Base-by-base conservation (phyloP, 164 flowering plant species). In the Stephania cephalantha region DNA sequence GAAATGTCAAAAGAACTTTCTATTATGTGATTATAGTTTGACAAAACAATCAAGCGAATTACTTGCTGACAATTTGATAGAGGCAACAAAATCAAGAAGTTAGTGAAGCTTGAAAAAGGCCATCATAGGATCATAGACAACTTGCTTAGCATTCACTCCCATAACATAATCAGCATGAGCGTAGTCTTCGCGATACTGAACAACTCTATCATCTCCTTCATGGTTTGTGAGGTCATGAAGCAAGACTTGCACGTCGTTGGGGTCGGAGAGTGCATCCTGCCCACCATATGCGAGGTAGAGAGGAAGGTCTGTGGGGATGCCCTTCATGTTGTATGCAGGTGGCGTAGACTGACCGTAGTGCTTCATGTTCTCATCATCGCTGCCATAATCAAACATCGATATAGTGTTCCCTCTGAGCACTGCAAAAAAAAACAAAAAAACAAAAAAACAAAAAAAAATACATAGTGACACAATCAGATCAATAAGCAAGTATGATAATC, bases 91-190 rank as follows among this genome's bases (percentile, higher is more conserved):
- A 11, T 30, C 20, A 68, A 31, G 46, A 17, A 31, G 13, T 82
- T 78, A 84, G 9, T 85, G 85, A 13, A 71, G 84, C 46, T 69
- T 81, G 72, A 91, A 90, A 82, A 94, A 94, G 15, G 84, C 81
- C 79, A 91, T 85, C 35, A 91, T 70, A 79, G 92, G 91, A 71
- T 87, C 76, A 73, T 91, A 92, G 10, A 94, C 91, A 68, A 80
- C 70, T 79, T 89, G 76, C 68, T 90, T 90, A 42, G 95, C 97
- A 85, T 88, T 88, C 6, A 73, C 78, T 17, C 78, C 94, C 80
- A 86, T 72, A n/a, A 89, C 84, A 76, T 83, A 92, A 80, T 94
- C 98, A 0, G 84, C 85, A 85, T 94, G 98, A 71, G 97, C 96
- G 72, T 94, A 94, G 44, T 91, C 83, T 1, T 85, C 80, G 42